Base-by-base conservation (phyloP, 192 early-diverging fungal species). In the Coemansia nantahalensis region DNA sequence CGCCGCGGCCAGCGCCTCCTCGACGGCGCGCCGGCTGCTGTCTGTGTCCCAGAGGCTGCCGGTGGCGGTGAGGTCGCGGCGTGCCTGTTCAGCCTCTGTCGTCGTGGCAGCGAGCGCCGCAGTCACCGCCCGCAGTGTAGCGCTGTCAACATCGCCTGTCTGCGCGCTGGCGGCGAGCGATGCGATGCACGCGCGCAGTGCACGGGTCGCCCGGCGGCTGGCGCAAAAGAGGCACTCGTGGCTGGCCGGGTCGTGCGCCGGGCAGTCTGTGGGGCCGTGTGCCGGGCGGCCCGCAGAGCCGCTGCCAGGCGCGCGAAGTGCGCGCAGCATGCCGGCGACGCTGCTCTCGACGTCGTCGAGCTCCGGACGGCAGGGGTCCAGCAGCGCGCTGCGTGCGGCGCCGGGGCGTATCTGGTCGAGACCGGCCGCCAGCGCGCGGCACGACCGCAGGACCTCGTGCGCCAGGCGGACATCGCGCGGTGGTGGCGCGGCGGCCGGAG, bases 401-500 rank as follows among this genome's bases (percentile, higher is more conserved):
- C 40, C 44, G 5, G 45, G 28, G 26, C 51, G 54, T 31, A 67
- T 42, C 14, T 30, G 14, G 15, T 52, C 59, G 45, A 75, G 64
- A 30, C 57, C 64, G 16, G 19, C 54, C 14, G 62, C 42, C 26
- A 75, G 41, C 32, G 32, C 24, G 38, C 57, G 45, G 44, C 64
- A 75, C 9, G 63, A 54, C 51, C 45, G 64, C 39, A 75, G 55
- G 22, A 75, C 51, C 40, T 45, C 50, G 21, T 37, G 48, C 4
- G 59, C 70, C 33, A 59, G 35, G 32, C 31, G 37, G 28, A 49
- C 36, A 5, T 67, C 59, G 56, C 51, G 55, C 2, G 30, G 17
- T 10, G 33, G 34, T 10, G 35, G 14, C 3, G 28, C 46, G 16
- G 32, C 24, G n/a, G 22, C 22, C 4, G 33, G 23, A 3, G 33